Conservation (phyloP, 371 early-diverging fungal genomes). For the Mucor mucedo region DNA sequence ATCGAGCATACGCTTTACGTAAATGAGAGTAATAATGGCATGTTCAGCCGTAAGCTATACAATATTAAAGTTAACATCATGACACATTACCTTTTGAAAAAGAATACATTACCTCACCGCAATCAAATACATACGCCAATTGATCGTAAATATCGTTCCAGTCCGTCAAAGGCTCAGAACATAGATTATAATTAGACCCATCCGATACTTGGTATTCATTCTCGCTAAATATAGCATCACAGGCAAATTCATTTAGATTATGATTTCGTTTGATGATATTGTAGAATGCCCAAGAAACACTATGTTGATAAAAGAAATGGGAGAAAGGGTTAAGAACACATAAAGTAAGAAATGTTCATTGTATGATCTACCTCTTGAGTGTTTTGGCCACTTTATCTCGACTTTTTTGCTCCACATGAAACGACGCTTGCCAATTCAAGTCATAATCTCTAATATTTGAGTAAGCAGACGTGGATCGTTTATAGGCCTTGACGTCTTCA, state of each 20-base stretch:
- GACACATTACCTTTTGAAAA: neutral
- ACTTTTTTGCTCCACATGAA: conserved; percentile 32
- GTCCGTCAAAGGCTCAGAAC: conserved; percentile 34
- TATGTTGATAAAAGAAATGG: conserved; percentile 9
- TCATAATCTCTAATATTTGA: conserved; percentile 26
- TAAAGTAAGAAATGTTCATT: neutral
- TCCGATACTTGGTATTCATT: conserved; percentile 20
- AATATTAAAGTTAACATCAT: neutral
- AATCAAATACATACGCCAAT: conserved; percentile 55
- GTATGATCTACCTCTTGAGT: conserved; percentile 32
- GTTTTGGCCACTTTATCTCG: conserved; percentile 31
- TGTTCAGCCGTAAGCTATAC: conserved; percentile 68
- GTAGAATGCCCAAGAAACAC: conserved; percentile 40
- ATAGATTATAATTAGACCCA: conserved; percentile 5
- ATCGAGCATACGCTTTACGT: conserved; percentile 72
- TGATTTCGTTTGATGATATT: conserved; percentile 42
- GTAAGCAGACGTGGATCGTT: conserved; percentile 24
- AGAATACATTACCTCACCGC: conserved; percentile 49
- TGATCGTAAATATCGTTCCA: conserved; percentile 47
- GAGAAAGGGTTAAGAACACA: neutral
- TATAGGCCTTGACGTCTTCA: conserved; percentile 26
- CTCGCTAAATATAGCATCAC: conserved; percentile 33
- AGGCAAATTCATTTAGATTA: conserved; percentile 28
- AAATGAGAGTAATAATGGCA: conserved; percentile 75
- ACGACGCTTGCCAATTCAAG: conserved; percentile 33